Percentiles rank a stretch among this genome's conserved stretches.
Evolutionary conservation across 257 asterid genomes (phyloP).

Genomic region (Salvia splendens): DNA sequence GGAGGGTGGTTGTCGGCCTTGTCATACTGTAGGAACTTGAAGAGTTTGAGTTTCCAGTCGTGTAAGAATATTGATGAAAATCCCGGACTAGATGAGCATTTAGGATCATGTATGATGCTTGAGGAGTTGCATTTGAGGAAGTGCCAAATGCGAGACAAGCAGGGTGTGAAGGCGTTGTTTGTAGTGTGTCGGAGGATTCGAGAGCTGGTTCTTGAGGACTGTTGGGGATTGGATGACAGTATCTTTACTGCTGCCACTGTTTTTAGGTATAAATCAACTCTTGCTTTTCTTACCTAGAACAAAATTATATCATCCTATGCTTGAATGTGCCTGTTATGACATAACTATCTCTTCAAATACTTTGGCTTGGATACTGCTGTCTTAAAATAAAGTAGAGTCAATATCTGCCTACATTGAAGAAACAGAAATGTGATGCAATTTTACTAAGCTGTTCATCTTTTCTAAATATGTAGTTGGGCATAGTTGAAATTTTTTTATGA

Average conservation of each 20-base stretch:
- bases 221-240: slow-evolving; percentile 76
- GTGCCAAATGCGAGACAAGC: slow-evolving; percentile 67
- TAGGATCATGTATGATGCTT: slow-evolving; percentile 72
- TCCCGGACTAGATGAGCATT: slow-evolving; percentile 82
- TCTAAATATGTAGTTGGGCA: background rate
- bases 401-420: background rate
- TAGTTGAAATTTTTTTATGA: background rate
- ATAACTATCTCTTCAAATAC: slow-evolving; percentile 6
- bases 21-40: slow-evolving; percentile 74
- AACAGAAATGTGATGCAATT: background rate
- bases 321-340: slow-evolving; percentile 10
- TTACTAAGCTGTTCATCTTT: background rate
- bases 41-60: slow-evolving; percentile 70
- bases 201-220: slow-evolving; percentile 62
- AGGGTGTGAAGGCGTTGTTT: slow-evolving; percentile 59
- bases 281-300: background rate
- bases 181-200: slow-evolving; percentile 58
- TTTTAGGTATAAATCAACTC: slow-evolving; percentile 51
- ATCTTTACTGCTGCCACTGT: slow-evolving; percentile 55
- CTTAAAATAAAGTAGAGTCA: background rate
- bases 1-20: slow-evolving; percentile 92
- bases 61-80: slow-evolving; percentile 62
- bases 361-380: background rate
- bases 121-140: slow-evolving; percentile 80
- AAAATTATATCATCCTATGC: background rate